phyloP scores from a whole-genome alignment of 768 basidiomycete genomes.

The Chalciporus pseudorubinellus region DNA sequence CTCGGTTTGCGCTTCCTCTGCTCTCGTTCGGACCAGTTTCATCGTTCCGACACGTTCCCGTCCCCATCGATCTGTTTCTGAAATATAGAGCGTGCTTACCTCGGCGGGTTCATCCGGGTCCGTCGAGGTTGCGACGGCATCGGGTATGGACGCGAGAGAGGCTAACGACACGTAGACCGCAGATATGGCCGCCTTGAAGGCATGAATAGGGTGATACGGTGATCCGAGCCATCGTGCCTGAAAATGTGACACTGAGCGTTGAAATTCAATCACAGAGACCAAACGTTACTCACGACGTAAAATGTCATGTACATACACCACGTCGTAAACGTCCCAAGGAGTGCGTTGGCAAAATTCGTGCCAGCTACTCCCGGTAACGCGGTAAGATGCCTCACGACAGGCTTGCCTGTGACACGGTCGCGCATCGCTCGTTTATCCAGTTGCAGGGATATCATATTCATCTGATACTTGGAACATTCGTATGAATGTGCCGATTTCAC shows the following conservation, averaged over 20 bases:
- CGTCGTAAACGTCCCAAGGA: conserved; percentile 46
- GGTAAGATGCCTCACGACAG: conserved; percentile 48
- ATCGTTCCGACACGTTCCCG: conserved; percentile 47
- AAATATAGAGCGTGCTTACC: conserved; percentile 44
- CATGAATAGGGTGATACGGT: conserved; percentile 56
- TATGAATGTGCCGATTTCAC: conserved; percentile 61
- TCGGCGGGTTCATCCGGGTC: conserved; percentile 15
- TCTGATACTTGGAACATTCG: conserved; percentile 72
- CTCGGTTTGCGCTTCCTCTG: conserved; percentile 45
- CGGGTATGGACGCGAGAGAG: conserved; percentile 49
- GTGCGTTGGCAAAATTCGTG: conserved; percentile 55
- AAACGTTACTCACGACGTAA: conserved; percentile 53
- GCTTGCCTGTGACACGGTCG: conserved; percentile 15
- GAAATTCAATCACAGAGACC: background rate
- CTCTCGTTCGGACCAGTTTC: conserved; percentile 51
- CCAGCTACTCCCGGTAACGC: conserved; percentile 69
- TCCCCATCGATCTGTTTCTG: conserved; percentile 59
- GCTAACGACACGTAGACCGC: conserved; percentile 67
- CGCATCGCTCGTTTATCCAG: conserved; percentile 48
- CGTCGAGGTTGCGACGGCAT: conserved; percentile 7
- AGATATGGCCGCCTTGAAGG: conserved; percentile 66
- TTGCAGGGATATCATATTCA: conserved; percentile 58
- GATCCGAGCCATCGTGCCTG: conserved; percentile 73
- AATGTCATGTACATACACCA: conserved; percentile 52
- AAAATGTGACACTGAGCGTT: too few relatives aligned